Base-by-base conservation (phyloP, 2,329 filamentous ascomycete species). In the Calonectria pseudoreteaudii region DNA sequence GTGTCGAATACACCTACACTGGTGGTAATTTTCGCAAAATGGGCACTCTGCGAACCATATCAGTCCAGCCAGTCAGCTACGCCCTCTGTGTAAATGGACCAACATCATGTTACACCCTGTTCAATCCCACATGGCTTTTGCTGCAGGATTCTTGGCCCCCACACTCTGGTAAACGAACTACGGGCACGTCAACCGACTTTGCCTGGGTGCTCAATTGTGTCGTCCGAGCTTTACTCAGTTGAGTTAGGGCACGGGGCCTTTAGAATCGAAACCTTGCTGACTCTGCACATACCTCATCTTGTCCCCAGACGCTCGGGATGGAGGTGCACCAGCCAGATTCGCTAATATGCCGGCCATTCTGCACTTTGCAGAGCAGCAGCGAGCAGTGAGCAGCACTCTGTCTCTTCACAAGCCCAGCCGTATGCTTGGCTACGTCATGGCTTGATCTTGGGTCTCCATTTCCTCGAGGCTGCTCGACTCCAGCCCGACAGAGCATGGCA, bases 101-200 rank as follows among this genome's bases (percentile, higher is more conserved):
- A 50, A 34, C 50, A 66, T 30, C 34, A 7, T 18, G 47, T 53
- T 52, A 52, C 60, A 52, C 58, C 56, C 66, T 53, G 58, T 26
- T 56, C 10, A 49, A 62, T 67, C 26, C 56, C 70, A 72, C 66
- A 69, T 70, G 60, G 71, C 34, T 20, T 44, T 31, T 41, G 38
- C 50, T 66, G 66, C 71, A 66, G 66, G 50, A 73, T 58, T 66
- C 41, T 65, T 58, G 56, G 56, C 23, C 71, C 66, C 66, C 71
- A 73, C 66, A 73, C 56, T 34, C 66, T 44, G 16, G 56, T 18
- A 28, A 18, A 67, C 58, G 66, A 69, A 66, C 66, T 38, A 23
- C 41, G 66, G 71, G 38, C 31, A 50, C 49, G 66, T 66, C 66
- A 53, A 65, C 68, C 26, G 47, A 36, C n/a, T 44, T 47, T 60